phyloP scores from a whole-genome alignment of 805 yeast species.

The Torulaspora microellipsoides region DNA sequence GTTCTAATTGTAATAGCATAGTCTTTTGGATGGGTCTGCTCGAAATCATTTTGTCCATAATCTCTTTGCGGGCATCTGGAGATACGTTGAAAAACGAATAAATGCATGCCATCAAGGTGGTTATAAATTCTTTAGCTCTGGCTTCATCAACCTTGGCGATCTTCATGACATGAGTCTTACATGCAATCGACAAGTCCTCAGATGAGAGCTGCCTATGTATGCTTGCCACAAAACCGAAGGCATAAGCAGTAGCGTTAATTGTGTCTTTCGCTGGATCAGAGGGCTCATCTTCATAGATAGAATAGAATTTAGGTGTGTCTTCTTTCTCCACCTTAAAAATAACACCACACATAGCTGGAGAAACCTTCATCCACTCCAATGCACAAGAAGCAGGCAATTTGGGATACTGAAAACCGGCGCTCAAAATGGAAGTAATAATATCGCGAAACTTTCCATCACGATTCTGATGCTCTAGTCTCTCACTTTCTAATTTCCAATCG shows the following conservation, averaged over 20 bases:
- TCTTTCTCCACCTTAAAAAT: constrained; percentile 20
- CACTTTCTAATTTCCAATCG: constrained; percentile 29
- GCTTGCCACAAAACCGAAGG: constrained; percentile 34
- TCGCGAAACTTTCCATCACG: constrained; percentile 25
- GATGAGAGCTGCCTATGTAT: constrained; percentile 34
- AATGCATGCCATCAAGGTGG: constrained; percentile 23
- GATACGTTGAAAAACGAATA: constrained; percentile 34
- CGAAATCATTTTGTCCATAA: constrained; percentile 34
- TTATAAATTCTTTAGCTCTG: constrained; percentile 29
- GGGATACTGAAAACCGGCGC: constrained; percentile 29
- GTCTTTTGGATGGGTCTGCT: constrained; percentile 36
- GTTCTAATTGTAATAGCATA: constrained; percentile 33
- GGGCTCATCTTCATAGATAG: constrained; percentile 16
- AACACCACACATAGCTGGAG: constrained; percentile 35
- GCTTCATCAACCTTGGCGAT: constrained; percentile 19
- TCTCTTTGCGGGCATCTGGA: constrained; percentile 35
- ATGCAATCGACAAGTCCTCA: constrained; percentile 35
- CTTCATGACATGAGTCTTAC: constrained; percentile 28
- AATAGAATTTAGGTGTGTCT: constrained; percentile 19
- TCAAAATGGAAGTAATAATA: constrained; percentile 29
- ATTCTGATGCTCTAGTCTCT: constrained; percentile 20
- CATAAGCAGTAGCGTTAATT: constrained; percentile 31
- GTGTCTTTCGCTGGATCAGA: constrained; percentile 19
- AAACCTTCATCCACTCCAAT: constrained; percentile 30
- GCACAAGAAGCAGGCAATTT: constrained; percentile 20